A percentile compares a stretch with the other conserved stretches of the same genome.
Conservation (phyloP, 73 alveolate species). For the Urostyla sp. region DNA sequence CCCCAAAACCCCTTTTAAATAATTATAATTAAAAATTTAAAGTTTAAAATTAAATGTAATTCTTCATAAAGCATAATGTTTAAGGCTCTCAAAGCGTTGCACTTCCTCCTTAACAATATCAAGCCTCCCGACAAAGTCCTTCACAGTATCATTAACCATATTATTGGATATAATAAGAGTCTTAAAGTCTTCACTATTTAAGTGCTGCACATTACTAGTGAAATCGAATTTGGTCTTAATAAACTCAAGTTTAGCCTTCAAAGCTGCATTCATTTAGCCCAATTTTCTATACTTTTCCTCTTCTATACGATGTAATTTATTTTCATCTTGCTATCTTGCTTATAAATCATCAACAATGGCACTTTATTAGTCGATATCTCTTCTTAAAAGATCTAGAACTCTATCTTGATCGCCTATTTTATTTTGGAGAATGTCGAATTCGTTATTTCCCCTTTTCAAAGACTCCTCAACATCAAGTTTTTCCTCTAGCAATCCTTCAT, state of each 20-base stretch:
- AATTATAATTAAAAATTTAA: too few relatives aligned
- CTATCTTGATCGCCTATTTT: neutral
- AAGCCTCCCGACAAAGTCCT: conserved; percentile 9
- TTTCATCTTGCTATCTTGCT: conserved; percentile 3
- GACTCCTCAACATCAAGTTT: conserved; percentile 49
- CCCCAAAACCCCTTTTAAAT: too few relatives aligned
- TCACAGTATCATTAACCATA: conserved; percentile 35
- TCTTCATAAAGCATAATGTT: neutral
- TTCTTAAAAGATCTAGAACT: conserved; percentile 9
- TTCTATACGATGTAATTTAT: conserved; percentile 11
- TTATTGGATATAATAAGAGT: conserved; percentile 35
- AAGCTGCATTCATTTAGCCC: conserved; percentile 49
- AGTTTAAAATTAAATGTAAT: too few relatives aligned
- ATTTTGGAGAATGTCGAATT: neutral
- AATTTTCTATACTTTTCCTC: conserved; percentile 52
- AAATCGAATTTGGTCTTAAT: conserved; percentile 43
- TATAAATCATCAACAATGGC: conserved; percentile 14
- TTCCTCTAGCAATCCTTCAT: conserved; percentile 49
- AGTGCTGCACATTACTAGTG: conserved; percentile 54
- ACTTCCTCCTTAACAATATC: conserved; percentile 27
- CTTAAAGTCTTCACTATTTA: conserved; percentile 60
- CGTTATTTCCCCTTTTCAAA: neutral
- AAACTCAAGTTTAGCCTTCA: conserved; percentile 65
- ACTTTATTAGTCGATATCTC: neutral
- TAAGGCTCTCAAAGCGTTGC: conserved; percentile 4